Evolutionary conservation across 192 early-diverging fungal genomes (phyloP).

Genomic region (Geranomyces variabilis): DNA sequence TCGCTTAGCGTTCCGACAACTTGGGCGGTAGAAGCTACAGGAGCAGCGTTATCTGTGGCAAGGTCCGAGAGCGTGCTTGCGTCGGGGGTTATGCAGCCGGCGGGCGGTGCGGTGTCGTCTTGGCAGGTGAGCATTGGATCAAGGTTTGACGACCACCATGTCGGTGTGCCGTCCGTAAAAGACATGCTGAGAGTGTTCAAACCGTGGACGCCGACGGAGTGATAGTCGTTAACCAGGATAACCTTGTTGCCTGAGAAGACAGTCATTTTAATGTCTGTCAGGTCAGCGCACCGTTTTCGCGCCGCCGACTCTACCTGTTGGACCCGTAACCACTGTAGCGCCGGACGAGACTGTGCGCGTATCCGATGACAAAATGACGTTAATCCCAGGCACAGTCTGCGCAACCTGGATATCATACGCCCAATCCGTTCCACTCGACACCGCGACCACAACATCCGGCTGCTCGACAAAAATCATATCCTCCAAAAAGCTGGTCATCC

Average conservation of each 20-base stretch:
- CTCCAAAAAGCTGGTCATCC: not conserved
- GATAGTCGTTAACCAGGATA: conserved; percentile 17
- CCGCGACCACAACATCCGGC: conserved; percentile 24
- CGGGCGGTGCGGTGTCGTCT: conserved; percentile 7
- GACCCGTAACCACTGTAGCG: not conserved
- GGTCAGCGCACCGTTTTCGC: too few relatives aligned
- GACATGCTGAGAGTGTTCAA: not conserved
- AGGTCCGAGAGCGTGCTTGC: not conserved
- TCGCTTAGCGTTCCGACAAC: not conserved
- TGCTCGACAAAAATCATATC: conserved; percentile 15
- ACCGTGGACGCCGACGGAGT: not conserved
- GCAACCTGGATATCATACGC: conserved; percentile 13
- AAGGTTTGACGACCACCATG: conserved; percentile 1
- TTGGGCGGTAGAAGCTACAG: not conserved
- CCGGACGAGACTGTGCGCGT: not conserved
- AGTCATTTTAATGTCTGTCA: not conserved
- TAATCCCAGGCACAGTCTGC: conserved; percentile 20
- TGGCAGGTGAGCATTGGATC: conserved; percentile 14
- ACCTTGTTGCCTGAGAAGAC: conserved; percentile 13
- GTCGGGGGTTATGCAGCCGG: conserved; percentile 13
- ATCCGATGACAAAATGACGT: conserved; percentile 11
- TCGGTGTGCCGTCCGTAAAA: not conserved
- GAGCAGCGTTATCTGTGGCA: not conserved
- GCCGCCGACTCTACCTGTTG: not conserved
- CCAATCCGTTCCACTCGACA: not conserved